A percentile compares a stretch with the other conserved stretches of the same genome.
Evolutionary conservation across 2,329 filamentous ascomycete species (phyloP).

Genomic region (Clonostachys chloroleuca): DNA sequence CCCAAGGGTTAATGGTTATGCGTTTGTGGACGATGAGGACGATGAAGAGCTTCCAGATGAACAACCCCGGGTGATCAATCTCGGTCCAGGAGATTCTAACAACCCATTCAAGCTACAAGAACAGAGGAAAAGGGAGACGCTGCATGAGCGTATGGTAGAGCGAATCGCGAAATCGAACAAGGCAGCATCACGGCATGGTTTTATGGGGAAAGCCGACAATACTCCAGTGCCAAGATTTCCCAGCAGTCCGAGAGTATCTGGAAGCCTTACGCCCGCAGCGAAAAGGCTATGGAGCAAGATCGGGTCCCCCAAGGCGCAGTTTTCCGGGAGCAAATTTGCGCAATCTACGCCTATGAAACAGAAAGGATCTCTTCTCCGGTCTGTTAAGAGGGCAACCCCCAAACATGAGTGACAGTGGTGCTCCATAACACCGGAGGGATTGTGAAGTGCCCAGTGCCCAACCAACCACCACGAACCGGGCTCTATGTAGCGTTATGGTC

Average conservation of each 20-base stretch:
- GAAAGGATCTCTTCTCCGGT: constrained; percentile 30
- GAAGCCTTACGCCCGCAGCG: constrained; percentile 68
- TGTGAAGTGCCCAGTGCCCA: too few relatives aligned
- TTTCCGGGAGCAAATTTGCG: constrained; percentile 22
- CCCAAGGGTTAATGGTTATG: constrained; percentile 86
- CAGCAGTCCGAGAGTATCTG: constrained; percentile 55
- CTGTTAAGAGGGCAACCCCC: constrained; percentile 18
- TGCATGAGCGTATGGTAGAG: constrained; percentile 86
- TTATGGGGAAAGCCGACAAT: constrained; percentile 52
- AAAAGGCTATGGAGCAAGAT: constrained; percentile 64
- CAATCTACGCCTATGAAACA: constrained; percentile 29
- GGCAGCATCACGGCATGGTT: constrained; percentile 51
- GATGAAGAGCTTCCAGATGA: constrained; percentile 33
- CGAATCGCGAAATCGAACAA: constrained; percentile 70
- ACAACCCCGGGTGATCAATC: constrained; percentile 40
- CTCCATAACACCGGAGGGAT: too few relatives aligned
- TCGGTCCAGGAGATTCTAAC: constrained; percentile 56
- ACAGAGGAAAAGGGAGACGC: constrained; percentile 69
- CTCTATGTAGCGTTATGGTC: too few relatives aligned
- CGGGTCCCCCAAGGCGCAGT: constrained; percentile 32
- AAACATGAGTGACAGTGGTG: constrained; percentile 1
- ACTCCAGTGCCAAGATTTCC: constrained; percentile 68
- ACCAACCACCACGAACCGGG: too few relatives aligned
- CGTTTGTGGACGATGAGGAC: constrained; percentile 83
- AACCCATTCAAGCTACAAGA: constrained; percentile 80